Evolutionary conservation across 306 rosid species (phyloP).

Genomic region (Prunus campanulata): DNA sequence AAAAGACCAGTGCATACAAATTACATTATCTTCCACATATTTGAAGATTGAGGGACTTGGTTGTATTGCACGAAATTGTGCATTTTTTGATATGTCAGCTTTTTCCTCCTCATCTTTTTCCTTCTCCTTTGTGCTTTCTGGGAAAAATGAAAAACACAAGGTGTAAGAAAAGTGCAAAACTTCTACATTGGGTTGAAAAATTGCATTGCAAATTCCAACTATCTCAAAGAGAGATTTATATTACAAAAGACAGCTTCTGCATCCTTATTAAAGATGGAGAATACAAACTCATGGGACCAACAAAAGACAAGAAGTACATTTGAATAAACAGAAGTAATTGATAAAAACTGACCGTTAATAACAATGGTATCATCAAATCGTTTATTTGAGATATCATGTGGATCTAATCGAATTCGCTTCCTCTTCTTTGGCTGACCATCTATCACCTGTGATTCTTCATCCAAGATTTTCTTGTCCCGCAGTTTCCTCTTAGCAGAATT

Average conservation of each 20-base stretch:
- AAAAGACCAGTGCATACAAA: constrained; percentile 41
- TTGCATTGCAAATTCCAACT: not conserved
- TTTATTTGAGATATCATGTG: constrained; percentile 80
- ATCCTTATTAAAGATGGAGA: not conserved
- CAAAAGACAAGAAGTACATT: too few species aligned
- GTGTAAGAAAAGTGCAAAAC: not conserved
- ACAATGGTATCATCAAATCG: constrained; percentile 59
- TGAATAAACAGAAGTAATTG: not conserved
- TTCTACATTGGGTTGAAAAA: not conserved
- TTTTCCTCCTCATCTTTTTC: constrained; percentile 50
- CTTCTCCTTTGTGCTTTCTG: constrained; percentile 57
- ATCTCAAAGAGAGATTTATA: not conserved
- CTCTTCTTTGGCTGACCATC: constrained; percentile 57
- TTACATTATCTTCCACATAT: constrained; percentile 92
- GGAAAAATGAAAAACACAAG: constrained; percentile 20
- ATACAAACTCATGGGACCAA: not conserved
- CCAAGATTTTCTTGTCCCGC: constrained; percentile 27
- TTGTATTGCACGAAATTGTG: constrained; percentile 83
- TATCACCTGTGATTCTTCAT: constrained; percentile 32
- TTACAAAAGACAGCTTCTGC: not conserved
- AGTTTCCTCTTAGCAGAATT: constrained; percentile 32
- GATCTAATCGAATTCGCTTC: constrained; percentile 69
- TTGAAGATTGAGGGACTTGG: constrained; percentile 86
- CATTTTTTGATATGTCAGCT: constrained; percentile 65
- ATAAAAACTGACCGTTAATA: constrained; percentile 43